Evolutionary conservation across 805 yeast genomes (phyloP), one percentile per base, ranked within the genome.

Genomic region (Nakazawaea ishiwadae): DNA sequence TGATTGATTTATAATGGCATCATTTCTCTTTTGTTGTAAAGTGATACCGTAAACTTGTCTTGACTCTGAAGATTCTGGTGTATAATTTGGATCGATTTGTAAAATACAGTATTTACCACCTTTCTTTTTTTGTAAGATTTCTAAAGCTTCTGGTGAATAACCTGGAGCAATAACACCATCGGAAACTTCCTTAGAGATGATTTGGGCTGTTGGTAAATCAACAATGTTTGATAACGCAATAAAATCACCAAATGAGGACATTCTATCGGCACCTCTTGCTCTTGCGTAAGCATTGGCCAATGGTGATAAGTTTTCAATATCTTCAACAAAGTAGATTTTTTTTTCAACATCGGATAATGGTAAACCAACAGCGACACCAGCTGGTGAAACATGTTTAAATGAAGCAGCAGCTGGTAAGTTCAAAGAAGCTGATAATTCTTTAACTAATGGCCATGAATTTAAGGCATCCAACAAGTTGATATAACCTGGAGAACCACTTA

Each of bases 111-210:
- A 93, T 72, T 93, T 93, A 57, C 99, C 99, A 51, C 84, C 87
- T 77, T 93, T 93, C 80, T 93, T 93, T 73, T 84, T 84, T 65
- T 79, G 77, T 65, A 93, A 79, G 51, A 93, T 71, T 51, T 75
- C 95, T 54, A 93, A 75, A 39, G 99, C 99, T 65, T 85, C 98
- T 50, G 86, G 86, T 56, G 83, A 84, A 67, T 69, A 93, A 47
- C 96, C 98, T 54, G 99, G 99, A 29, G 99, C 99, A 72, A 93
- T 88, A 47, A 93, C 96, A 76, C 99, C 99, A 63, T 93, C 99
- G 32, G 95, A 82, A 38, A 93, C 99, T 73, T 93, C 99, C 68
- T 87, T 88, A 42, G 97, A 85, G 62, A 93, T 93, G 67, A 93
- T 91, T 67, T 85, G 84, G 42, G 99, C 99, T 46, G 99, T 93